phyloP scores from a whole-genome alignment of 164 flowering plant species.

The Annona cherimola region DNA sequence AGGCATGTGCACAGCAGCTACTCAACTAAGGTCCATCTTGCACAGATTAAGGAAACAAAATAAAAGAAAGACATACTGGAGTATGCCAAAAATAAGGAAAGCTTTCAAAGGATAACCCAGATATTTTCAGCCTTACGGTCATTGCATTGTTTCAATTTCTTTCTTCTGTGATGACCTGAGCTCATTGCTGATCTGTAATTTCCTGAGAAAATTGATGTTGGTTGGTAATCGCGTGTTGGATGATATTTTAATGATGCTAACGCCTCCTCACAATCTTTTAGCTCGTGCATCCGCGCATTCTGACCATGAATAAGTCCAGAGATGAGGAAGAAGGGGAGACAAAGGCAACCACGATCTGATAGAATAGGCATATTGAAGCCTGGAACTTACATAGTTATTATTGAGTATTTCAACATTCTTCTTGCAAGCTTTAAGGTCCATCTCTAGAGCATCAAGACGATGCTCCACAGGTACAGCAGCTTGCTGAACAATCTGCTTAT shows the following conservation, averaged over 20 bases:
- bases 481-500: slow-evolving; percentile 69
- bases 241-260: slow-evolving; percentile 60
- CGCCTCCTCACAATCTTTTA: slow-evolving; percentile 44
- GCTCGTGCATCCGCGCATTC: slow-evolving; percentile 49
- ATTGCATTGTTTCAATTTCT: slow-evolving; percentile 29
- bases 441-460: slow-evolving; percentile 52
- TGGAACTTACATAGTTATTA: slow-evolving; percentile 51
- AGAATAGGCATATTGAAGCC: not conserved
- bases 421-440: slow-evolving; percentile 75
- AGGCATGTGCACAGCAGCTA: too few relatives aligned
- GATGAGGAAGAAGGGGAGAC: not conserved
- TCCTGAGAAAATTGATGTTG: not conserved
- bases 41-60: not conserved
- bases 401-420: slow-evolving; percentile 41
- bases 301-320: slow-evolving; percentile 20
- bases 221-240: slow-evolving; percentile 41
- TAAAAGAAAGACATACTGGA: not conserved
- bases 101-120: not conserved
- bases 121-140: slow-evolving; percentile 16
- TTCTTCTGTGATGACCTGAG: slow-evolving; percentile 26
- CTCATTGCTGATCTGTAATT: not conserved
- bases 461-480: slow-evolving; percentile 51
- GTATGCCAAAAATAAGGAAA: not conserved
- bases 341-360: not conserved
- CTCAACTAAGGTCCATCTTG: too few relatives aligned